These are phyloP conservation scores for Fusarium praegraminearum DNA, from an alignment of 2,329 filamentous ascomycete species.

Conservation along the genomic window DNA sequence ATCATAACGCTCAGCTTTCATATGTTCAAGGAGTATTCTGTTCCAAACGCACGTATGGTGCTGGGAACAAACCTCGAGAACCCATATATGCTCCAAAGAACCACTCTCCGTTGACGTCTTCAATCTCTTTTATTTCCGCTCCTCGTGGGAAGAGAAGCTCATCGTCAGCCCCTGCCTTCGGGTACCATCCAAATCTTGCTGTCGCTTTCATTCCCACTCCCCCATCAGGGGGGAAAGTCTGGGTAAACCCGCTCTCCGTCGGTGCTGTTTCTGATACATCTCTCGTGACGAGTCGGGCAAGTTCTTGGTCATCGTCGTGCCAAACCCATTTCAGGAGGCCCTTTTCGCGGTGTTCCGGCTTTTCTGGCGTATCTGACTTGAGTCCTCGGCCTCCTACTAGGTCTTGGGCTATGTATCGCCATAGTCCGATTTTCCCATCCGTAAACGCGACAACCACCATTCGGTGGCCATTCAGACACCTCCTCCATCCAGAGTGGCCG, in stretches of 20 bases:
- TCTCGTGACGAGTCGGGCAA: constrained; percentile 62
- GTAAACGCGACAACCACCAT: constrained; percentile 86
- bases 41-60: constrained; percentile 73
- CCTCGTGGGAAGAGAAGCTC: constrained; percentile 87
- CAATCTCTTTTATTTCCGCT: constrained; percentile 84
- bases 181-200: constrained; percentile 84
- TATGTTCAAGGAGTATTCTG: constrained; percentile 44
- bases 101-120: constrained; percentile 93
- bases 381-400: constrained; percentile 82
- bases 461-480: constrained; percentile 83
- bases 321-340: constrained; percentile 66
- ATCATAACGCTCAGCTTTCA: constrained; percentile 1
- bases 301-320: constrained; percentile 56
- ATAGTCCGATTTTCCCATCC: constrained; percentile 74
- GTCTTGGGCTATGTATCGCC: constrained; percentile 75
- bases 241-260: constrained; percentile 46
- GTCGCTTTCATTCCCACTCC: constrained; percentile 73
- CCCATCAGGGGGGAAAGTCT: constrained; percentile 77
- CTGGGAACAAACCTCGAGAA: constrained; percentile 81
- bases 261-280: constrained; percentile 63
- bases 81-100: constrained; percentile 89
- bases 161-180: constrained; percentile 71
- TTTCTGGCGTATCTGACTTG: constrained; percentile 66
- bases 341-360: constrained; percentile 48
- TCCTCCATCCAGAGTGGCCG: constrained; percentile 83